Evolutionary conservation across 2,329 filamentous ascomycete species (phyloP).

Genomic region (Exserohilum turcica): DNA sequence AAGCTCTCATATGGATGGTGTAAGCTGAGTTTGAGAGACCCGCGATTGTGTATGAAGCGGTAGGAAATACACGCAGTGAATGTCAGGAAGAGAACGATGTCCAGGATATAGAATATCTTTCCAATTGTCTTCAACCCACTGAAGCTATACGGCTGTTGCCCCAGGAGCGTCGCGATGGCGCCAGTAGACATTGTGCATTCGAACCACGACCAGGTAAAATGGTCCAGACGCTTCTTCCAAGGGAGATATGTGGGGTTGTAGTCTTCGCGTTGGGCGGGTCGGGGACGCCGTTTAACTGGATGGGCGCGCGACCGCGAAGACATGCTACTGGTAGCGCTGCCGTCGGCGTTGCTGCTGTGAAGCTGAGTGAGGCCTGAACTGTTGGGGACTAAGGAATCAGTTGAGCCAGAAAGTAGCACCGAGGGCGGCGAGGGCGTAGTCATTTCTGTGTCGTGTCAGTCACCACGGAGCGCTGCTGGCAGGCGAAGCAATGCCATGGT

Average conservation of each 20-base stretch:
- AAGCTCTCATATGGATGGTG: constrained; percentile 70
- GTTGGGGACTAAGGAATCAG: neutral
- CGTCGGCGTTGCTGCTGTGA: neutral
- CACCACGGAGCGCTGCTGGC: neutral
- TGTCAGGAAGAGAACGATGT: constrained; percentile 66
- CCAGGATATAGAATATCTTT: constrained; percentile 68
- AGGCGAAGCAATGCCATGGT: constrained; percentile 4
- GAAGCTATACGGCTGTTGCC: constrained; percentile 64
- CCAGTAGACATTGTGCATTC: constrained; percentile 76
- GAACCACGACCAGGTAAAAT: constrained; percentile 65
- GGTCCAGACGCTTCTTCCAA: constrained; percentile 28
- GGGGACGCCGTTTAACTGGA: constrained; percentile 10
- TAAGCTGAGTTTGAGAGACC: constrained; percentile 59
- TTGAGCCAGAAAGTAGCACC: neutral
- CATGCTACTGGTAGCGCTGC: constrained; percentile 7
- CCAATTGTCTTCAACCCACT: constrained; percentile 67
- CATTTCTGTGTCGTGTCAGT: constrained; percentile 1
- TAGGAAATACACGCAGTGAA: constrained; percentile 64
- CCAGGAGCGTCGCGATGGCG: constrained; percentile 67
- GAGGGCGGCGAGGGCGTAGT: neutral
- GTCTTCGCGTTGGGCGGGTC: constrained; percentile 7
- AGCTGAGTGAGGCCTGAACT: neutral
- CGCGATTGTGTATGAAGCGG: constrained; percentile 60
- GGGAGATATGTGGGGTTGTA: constrained; percentile 16
- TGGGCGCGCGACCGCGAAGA: constrained; percentile 4